A percentile compares a stretch with the other conserved stretches of the same genome.
These are phyloP conservation scores for Dispira parvispora DNA, from an alignment of 192 early-diverging fungal species.

Conservation along the genomic window DNA sequence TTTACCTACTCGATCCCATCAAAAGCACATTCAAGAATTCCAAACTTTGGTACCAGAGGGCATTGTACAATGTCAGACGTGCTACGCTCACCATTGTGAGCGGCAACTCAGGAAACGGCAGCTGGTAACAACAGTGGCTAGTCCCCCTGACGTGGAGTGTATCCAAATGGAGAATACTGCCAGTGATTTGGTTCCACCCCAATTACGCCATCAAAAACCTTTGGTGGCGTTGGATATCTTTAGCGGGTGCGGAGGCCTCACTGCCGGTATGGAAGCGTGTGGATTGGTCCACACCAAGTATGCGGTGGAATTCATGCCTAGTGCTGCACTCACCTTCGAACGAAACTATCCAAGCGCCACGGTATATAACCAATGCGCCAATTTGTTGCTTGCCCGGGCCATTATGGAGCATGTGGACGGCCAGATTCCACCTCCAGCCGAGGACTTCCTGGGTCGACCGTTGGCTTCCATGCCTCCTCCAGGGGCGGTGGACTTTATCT, in stretches of 20 bases:
- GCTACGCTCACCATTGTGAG: not conserved
- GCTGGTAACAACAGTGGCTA: not conserved
- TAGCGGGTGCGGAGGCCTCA: slow-evolving; percentile 52
- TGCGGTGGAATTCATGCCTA: slow-evolving; percentile 41
- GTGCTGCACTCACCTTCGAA: slow-evolving; percentile 38
- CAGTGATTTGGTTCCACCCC: not conserved
- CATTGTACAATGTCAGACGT: not conserved
- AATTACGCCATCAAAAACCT: not conserved
- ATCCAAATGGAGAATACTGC: not conserved
- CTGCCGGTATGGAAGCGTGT: slow-evolving; percentile 37
- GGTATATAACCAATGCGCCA: slow-evolving; percentile 43
- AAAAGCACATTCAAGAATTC: not conserved
- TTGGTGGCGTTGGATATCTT: slow-evolving; percentile 48
- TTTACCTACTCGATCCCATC: not conserved
- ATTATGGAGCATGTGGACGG: slow-evolving; percentile 29
- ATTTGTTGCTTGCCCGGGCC: slow-evolving; percentile 42
- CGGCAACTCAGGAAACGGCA: not conserved
- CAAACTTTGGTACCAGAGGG: not conserved
- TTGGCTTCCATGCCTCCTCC: slow-evolving; percentile 37
- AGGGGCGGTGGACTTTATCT: slow-evolving; percentile 49
- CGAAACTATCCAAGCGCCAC: slow-evolving; percentile 40
- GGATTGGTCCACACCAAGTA: slow-evolving; percentile 40
- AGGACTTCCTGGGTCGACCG: slow-evolving; percentile 21
- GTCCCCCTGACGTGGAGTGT: not conserved
- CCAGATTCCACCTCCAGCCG: slow-evolving; percentile 12